These are phyloP conservation scores for Nectriaceae sp. DNA, from an alignment of 2,329 filamentous ascomycete genomes.

Conservation along the genomic window DNA sequence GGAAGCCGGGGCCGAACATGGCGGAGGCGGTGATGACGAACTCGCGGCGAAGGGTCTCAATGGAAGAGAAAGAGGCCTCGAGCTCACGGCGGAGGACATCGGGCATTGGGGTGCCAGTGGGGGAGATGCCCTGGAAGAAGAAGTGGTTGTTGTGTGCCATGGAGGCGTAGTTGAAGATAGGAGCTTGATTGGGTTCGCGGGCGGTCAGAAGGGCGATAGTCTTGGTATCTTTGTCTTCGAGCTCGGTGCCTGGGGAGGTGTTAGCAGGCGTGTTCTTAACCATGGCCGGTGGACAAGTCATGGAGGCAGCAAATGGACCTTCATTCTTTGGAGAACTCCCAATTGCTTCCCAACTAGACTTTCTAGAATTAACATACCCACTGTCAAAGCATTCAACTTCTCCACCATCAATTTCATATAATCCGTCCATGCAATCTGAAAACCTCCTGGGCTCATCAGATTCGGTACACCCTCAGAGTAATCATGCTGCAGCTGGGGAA, in stretches of 20 bases:
- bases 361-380: constrained; percentile 60
- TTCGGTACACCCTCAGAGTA: constrained; percentile 61
- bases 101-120: constrained; percentile 54
- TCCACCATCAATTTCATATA: constrained; percentile 77
- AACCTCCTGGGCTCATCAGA: constrained; percentile 70
- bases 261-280: constrained; percentile 6
- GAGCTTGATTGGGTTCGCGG: constrained; percentile 74
- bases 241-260: constrained; percentile 57
- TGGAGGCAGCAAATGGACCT: no score
- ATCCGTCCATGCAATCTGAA: constrained; percentile 76
- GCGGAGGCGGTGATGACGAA: constrained; percentile 77
- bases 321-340: no score
- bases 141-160: constrained; percentile 92
- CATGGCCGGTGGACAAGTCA: constrained; percentile 2
- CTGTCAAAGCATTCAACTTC: constrained; percentile 73
- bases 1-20: constrained; percentile 97
- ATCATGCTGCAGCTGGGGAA: constrained; percentile 50
- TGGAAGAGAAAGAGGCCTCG: constrained; percentile 72
- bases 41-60: constrained; percentile 79
- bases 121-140: constrained; percentile 66
- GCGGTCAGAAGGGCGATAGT: constrained; percentile 74
- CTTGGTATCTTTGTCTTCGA: constrained; percentile 63
- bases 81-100: constrained; percentile 59
- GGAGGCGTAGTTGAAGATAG: constrained; percentile 92
- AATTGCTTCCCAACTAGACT: no score